A percentile compares a stretch with the other conserved stretches of the same genome.
These are phyloP conservation scores for Psidium friedrichsthalianum DNA, from an alignment of 345 rosid species.

Conservation along the genomic window DNA sequence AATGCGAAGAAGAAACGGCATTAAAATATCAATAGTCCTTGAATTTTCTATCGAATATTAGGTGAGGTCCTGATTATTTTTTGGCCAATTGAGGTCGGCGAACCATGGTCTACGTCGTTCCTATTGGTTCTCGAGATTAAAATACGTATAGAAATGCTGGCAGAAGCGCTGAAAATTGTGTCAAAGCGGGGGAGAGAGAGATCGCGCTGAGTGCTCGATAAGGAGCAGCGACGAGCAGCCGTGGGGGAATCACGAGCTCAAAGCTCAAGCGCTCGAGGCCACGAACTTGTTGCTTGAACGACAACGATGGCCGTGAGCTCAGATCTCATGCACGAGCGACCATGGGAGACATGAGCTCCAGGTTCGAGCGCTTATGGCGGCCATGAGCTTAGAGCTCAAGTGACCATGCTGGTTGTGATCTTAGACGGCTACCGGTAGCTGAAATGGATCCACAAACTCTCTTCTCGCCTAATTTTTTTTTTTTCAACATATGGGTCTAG, in stretches of 20 bases:
- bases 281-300: background rate
- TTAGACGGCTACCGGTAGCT: background rate
- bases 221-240: background rate
- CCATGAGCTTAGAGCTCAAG: background rate
- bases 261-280: background rate
- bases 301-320: rapidly evolving
- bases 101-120: background rate
- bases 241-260: background rate
- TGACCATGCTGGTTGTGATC: background rate
- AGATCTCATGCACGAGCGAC: background rate
- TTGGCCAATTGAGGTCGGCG: background rate
- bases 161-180: background rate
- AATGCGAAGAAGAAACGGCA: background rate
- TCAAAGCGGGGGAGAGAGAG: background rate
- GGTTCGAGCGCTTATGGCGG: background rate
- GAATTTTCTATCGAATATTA: background rate
- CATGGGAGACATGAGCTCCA: background rate
- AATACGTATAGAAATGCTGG: background rate
- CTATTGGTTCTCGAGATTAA: background rate
- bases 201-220: background rate
- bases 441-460: background rate
- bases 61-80: background rate
- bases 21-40: background rate
- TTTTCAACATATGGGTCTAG: rapidly evolving
- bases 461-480: background rate